phyloP scores from a whole-genome alignment of 129 eudicot genomes.

The Escallonia rubra region DNA sequence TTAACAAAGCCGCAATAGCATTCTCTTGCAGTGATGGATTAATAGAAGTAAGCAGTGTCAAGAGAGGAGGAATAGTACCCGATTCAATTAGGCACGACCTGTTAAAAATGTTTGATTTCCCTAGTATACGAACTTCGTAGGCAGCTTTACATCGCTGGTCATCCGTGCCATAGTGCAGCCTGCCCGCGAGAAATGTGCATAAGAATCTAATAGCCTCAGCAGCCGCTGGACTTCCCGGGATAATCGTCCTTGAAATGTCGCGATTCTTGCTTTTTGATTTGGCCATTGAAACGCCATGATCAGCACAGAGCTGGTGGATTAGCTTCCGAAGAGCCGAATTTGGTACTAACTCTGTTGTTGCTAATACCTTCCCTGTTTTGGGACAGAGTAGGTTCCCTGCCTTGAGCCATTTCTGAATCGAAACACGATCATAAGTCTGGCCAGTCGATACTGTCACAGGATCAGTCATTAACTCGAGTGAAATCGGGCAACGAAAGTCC shows the following conservation, averaged over 20 bases:
- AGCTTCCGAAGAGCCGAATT: constrained; percentile 57
- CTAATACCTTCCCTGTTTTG: constrained; percentile 64
- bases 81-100: constrained; percentile 53
- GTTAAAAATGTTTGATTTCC: constrained; percentile 60
- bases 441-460: constrained; percentile 89
- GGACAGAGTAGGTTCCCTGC: constrained; percentile 74
- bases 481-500: constrained; percentile 85
- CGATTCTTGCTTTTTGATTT: constrained; percentile 45
- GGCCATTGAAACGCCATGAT: constrained; percentile 62
- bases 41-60: constrained; percentile 42
- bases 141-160: constrained; percentile 50
- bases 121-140: constrained; percentile 62
- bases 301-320: constrained; percentile 61
- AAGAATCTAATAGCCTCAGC: constrained; percentile 54
- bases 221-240: constrained; percentile 52
- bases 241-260: constrained; percentile 52
- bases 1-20: constrained; percentile 62
- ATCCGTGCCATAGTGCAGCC: constrained; percentile 34
- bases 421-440: constrained; percentile 71
- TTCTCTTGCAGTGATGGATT: constrained; percentile 59
- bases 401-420: constrained; percentile 77
- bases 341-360: constrained; percentile 56
- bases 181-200: constrained; percentile 32
- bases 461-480: constrained; percentile 82
- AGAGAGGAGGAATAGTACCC: constrained; percentile 48